Evolutionary conservation across 208 protist genomes (phyloP).

Genomic region (Wallacemonas sp.): DNA sequence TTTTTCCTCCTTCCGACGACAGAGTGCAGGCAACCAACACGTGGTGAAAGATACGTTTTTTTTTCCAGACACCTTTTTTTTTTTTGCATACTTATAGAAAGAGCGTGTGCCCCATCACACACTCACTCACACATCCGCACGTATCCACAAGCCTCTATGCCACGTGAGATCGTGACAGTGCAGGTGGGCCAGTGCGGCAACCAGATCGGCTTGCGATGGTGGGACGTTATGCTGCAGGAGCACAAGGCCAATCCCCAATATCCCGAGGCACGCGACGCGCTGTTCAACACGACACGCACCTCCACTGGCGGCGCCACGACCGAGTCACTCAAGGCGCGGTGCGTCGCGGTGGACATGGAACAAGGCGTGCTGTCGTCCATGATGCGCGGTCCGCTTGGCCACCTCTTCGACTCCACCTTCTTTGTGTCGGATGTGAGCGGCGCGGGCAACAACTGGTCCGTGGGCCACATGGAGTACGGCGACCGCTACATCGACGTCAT

Average conservation of each 20-base stretch:
- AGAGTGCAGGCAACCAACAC: too few species aligned
- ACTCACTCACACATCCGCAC: too few species aligned
- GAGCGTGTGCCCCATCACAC: neutral
- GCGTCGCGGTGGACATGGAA: slow-evolving; percentile 97
- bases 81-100: neutral
- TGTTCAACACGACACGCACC: slow-evolving; percentile 44
- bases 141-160: slow-evolving; percentile 42
- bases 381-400: slow-evolving; percentile 71
- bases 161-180: slow-evolving; percentile 88
- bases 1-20: slow-evolving; percentile 6
- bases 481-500: slow-evolving; percentile 85
- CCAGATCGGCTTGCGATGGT: slow-evolving; percentile 94
- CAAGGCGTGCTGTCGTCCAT: slow-evolving; percentile 91
- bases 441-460: slow-evolving; percentile 94
- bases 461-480: slow-evolving; percentile 93
- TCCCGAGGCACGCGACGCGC: slow-evolving; percentile 69
- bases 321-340: slow-evolving; percentile 80
- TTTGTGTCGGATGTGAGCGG: slow-evolving; percentile 90
- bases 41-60: too few species aligned
- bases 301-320: neutral
- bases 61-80: neutral
- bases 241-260: slow-evolving; percentile 83
- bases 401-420: slow-evolving; percentile 90
- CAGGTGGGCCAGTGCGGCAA: slow-evolving; percentile 95
- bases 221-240: slow-evolving; percentile 95